Evolutionary conservation across 2,329 filamentous ascomycete genomes (phyloP), one percentile per base, ranked within the genome.

Genomic region (Furcasterigmium sp.): DNA sequence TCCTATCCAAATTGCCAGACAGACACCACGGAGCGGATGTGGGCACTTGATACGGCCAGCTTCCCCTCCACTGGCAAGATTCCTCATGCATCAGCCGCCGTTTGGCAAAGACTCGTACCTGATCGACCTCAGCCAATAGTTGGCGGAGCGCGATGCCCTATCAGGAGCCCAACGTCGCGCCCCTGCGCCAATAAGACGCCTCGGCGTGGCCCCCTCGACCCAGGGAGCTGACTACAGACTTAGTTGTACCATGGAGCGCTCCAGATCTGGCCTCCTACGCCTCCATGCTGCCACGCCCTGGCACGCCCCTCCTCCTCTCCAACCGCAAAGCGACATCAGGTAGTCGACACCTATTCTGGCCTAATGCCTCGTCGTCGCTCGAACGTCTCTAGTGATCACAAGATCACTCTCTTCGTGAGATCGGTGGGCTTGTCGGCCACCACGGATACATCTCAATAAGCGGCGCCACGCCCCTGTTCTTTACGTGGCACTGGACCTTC

Each of bases 91-190:
- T n/a, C 29, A 32, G 17, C 29, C 29, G 29, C 29, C 29, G 29
- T 32, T 32, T 32, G 29, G 14, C 29, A n/a, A n/a, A 35, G n/a
- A 35, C 32, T 35, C n/a, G 32, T 35, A 35, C 32, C 32, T 35
- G 32, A 35, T 35, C 32, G 32, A 17, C 32, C 32, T 17, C 32
- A 35, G 32, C 32, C 32, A 35, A 35, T 35, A 17, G 32, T 17
- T 35, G 32, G 29, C 32, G 32, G 23, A 35, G 9, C 15, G 17
- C 32, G 32, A 35, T 35, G 32, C 32, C 32, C 32, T 35, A 35
- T 35, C 32, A 17, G 32, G 32, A 18, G 32, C 11, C 32, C 32
- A 32, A 14, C 29, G 14, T 15, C n/a, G 15, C 29, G 10, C 29
- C 29, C 29, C 29, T 32, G 29, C 29, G 29, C 32, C 32, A 35